Conservation (phyloP, 2,329 filamentous ascomycete genomes). For the Hymenoscyphus linearis region DNA sequence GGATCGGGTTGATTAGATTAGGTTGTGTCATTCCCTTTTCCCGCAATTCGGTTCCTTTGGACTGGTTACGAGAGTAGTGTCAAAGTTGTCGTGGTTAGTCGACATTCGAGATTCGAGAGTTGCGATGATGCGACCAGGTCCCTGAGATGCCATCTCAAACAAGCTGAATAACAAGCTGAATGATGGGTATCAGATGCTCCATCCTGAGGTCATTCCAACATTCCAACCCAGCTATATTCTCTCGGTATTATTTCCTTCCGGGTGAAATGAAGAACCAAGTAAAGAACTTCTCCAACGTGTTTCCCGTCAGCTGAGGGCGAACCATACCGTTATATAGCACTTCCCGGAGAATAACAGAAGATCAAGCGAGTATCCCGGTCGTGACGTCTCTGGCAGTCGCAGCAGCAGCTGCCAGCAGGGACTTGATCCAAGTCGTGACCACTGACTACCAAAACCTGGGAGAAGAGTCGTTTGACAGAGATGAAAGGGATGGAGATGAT, state of each 20-base stretch:
- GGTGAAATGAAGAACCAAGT: background rate
- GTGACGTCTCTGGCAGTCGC: background rate
- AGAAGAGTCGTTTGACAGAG: background rate
- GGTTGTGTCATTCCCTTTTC: no score
- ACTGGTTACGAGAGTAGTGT: no score
- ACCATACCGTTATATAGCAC: background rate
- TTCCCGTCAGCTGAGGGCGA: background rate
- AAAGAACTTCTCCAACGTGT: background rate
- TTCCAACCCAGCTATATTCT: background rate
- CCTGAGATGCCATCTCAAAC: no score
- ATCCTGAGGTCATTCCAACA: no score
- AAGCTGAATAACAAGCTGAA: no score
- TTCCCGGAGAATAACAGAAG: background rate
- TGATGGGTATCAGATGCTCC: no score
- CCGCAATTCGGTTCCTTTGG: no score
- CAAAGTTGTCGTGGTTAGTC: no score
- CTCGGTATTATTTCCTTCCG: background rate
- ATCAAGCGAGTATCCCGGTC: background rate
- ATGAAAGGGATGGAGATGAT: background rate
- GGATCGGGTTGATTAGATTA: no score
- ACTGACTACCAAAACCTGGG: background rate
- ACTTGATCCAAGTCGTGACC: background rate
- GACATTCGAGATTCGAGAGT: no score
- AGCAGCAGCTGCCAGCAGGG: no score
- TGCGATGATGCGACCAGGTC: no score